phyloP scores from a whole-genome alignment of 208 protist species.

The Trypanosoma boissoni region DNA sequence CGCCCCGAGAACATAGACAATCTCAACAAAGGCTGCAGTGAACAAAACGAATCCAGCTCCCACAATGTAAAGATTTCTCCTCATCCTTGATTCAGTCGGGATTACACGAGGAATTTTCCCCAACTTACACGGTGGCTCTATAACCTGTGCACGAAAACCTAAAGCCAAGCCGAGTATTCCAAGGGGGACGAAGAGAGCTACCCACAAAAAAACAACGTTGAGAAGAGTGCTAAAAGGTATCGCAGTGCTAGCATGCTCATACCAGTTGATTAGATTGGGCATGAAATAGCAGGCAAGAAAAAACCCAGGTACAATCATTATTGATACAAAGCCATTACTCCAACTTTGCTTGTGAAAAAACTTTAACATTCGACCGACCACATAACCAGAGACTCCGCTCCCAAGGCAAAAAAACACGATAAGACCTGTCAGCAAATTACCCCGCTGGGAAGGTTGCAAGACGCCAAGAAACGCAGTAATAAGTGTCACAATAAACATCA shows the following conservation, averaged over 20 bases:
- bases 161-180: constrained; percentile 88
- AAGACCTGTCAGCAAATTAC: constrained; percentile 81
- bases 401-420: constrained; percentile 66
- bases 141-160: constrained; percentile 74
- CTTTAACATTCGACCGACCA: constrained; percentile 83
- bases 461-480: constrained; percentile 85
- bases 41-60: constrained; percentile 93
- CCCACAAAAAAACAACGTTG: constrained; percentile 61
- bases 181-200: constrained; percentile 93
- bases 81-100: constrained; percentile 43
- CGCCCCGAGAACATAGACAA: constrained; percentile 94
- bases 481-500: constrained; percentile 62
- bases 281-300: constrained; percentile 47
- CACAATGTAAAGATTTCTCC: constrained; percentile 35
- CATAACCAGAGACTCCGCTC: constrained; percentile 84
- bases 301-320: constrained; percentile 44
- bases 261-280: constrained; percentile 65
- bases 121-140: constrained; percentile 71
- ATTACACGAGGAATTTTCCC: constrained; percentile 96
- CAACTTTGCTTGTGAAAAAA: constrained; percentile 78
- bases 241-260: constrained; percentile 45
- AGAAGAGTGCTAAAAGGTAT: constrained; percentile 68
- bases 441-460: constrained; percentile 89
- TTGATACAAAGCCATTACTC: constrained; percentile 71
- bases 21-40: constrained; percentile 96